Base-by-base conservation (phyloP, 768 basidiomycete species). In the Boletus coccyginus region DNA sequence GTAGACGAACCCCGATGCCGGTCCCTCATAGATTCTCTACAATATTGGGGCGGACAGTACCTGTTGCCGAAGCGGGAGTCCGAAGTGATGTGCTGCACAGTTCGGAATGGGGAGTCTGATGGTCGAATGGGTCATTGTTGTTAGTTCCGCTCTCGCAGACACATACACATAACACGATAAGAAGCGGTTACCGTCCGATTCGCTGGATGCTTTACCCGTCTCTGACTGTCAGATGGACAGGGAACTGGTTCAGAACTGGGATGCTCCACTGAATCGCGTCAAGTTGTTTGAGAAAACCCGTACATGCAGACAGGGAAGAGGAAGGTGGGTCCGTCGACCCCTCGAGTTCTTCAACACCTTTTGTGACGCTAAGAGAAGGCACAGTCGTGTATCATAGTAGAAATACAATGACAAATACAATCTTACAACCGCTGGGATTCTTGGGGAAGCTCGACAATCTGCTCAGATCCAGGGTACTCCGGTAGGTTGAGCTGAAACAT, bases 401-500 rank as follows among this genome's bases (percentile, higher is more conserved):
- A n/a, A 24, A n/a, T 21, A 27, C 0, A 29, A 21, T 13, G 36
- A 12, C 13, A 29, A 31, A 17, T 36, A 3, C 19, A 32, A 13
- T 19, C n/a, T 64, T 35, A 67, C 53, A 58, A 43, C 7, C 31
- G 39, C 46, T 46, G 50, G 27, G 38, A 11, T 29, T 42, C 57
- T 17, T 19, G 51, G 21, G 72, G 61, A 21, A 95, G 74, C 64
- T 98, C 93, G 13, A 97, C 91, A 44, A 97, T 88, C 72, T 96
- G 95, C 19, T 85, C 83, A 21, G 75, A 77, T 0, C 86, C 91
- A 27, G 85, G 85, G 72, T 98, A 98, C 38, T 77, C 70, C 1
- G 94, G 94, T 21, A 98, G 73, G 66, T 95, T 86, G 40, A 98
- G 79, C 55, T 83, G 70, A 66, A 81, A 92, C 66, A 85, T 91